Conservation (phyloP, 331 rosid species). For the Pyracantha coccinea region DNA sequence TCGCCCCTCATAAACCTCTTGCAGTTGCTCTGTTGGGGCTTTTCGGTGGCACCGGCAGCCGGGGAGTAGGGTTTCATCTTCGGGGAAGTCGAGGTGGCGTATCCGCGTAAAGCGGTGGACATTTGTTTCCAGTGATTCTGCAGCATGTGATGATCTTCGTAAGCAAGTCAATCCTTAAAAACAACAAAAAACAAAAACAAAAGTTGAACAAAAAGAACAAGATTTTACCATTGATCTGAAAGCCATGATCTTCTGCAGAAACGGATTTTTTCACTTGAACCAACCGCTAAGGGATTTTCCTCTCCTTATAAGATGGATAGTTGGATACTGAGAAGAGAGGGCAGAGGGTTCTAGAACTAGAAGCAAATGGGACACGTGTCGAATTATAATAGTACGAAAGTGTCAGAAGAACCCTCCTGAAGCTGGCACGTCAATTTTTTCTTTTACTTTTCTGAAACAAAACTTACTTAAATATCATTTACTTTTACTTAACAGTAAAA, state of each 20-base stretch:
- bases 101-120: slow-evolving; percentile 22
- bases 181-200: not conserved
- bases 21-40: not conserved
- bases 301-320: not conserved
- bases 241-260: slow-evolving; percentile 26
- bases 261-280: not conserved
- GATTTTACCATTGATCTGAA: slow-evolving; percentile 33
- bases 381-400: not conserved
- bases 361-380: slow-evolving; percentile 31
- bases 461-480: not conserved
- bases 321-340: not conserved
- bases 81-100: slow-evolving; percentile 39
- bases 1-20: slow-evolving; percentile 25
- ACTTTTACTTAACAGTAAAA: not conserved
- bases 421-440: slow-evolving; percentile 19
- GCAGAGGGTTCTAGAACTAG: slow-evolving; percentile 43
- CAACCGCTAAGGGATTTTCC: not conserved
- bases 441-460: not conserved
- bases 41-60: slow-evolving; percentile 19
- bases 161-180: not conserved
- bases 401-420: slow-evolving; percentile 41
- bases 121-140: slow-evolving; percentile 37
- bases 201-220: no score
- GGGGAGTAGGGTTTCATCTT: slow-evolving; percentile 45
- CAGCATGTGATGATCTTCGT: not conserved